Evolutionary conservation across 2,329 filamentous ascomycete genomes (phyloP).

Genomic region (Xylariaceae sp.): DNA sequence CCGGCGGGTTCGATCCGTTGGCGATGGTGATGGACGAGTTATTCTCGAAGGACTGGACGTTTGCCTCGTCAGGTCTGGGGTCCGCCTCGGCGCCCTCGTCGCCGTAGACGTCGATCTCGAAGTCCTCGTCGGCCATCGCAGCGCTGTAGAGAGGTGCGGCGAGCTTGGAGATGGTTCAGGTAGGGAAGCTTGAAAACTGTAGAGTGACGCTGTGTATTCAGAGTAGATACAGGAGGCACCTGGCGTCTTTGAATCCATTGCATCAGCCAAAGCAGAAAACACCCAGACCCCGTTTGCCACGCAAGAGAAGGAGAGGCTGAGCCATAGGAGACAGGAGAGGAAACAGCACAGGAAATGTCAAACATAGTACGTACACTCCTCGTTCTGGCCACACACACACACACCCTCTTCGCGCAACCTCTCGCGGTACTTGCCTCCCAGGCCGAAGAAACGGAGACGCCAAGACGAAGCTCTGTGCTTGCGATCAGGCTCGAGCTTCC

Average conservation of each 20-base stretch:
- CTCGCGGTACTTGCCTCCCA: too few species aligned
- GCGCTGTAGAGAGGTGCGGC: conserved; percentile 10
- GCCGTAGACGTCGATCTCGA: conserved; percentile 67
- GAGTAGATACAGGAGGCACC: conserved; percentile 34
- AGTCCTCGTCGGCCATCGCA: conserved; percentile 62
- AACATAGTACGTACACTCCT: conserved; percentile 56
- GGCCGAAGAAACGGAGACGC: conserved; percentile 29
- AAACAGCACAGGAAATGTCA: conserved; percentile 33
- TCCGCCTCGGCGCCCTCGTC: conserved; percentile 44
- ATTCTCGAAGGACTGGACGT: conserved; percentile 29
- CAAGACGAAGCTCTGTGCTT: conserved; percentile 62
- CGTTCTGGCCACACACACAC: conserved; percentile 14
- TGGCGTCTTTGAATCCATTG: conserved; percentile 26
- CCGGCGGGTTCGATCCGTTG: conserved; percentile 24
- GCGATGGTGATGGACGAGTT: conserved; percentile 34
- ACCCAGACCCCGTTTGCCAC: conserved; percentile 8
- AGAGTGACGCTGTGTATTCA: conserved; percentile 29
- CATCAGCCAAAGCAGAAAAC: conserved; percentile 28
- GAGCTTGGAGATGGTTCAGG: conserved; percentile 23
- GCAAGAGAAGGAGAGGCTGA: conserved; percentile 17
- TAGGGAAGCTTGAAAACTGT: conserved; percentile 19
- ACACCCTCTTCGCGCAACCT: conserved; percentile 1
- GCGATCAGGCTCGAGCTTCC: conserved; percentile 29
- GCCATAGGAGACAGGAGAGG: conserved; percentile 24
- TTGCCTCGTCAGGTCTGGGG: conserved; percentile 25